Conservation (phyloP, 495 filamentous ascomycete species). For the Penicillium lagena region DNA sequence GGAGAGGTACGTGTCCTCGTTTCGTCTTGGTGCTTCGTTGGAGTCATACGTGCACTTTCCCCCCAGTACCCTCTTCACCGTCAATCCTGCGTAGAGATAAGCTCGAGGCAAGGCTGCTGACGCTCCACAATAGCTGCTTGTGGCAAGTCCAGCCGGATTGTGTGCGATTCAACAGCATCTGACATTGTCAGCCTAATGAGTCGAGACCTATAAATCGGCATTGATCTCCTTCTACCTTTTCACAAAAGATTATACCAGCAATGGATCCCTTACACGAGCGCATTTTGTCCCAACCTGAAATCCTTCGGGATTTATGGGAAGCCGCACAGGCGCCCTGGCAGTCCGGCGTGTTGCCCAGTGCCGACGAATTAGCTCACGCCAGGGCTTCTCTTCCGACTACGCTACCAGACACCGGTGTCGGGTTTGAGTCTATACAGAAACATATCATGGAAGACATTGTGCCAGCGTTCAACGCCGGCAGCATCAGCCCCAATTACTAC, state of each 20-base stretch:
- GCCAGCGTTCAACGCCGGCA: slow-evolving; percentile 58
- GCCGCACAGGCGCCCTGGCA: slow-evolving; percentile 25
- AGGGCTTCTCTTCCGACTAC: slow-evolving; percentile 28
- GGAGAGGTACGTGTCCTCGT: too few relatives aligned
- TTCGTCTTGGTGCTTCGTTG: too few relatives aligned
- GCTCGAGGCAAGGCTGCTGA: background rate
- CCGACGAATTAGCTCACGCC: slow-evolving; percentile 25
- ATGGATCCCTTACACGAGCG: too few relatives aligned
- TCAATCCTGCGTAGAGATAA: background rate
- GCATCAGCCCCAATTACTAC: slow-evolving; percentile 65
- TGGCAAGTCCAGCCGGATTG: slow-evolving; percentile 12
- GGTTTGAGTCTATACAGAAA: slow-evolving; percentile 32
- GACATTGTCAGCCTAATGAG: too few relatives aligned
- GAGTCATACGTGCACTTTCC: too few relatives aligned
- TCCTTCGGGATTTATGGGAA: slow-evolving; percentile 30
- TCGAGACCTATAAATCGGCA: slow-evolving; percentile 1
- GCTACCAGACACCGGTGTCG: slow-evolving; percentile 38
- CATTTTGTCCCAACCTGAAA: slow-evolving; percentile 5
- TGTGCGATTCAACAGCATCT: too few relatives aligned
- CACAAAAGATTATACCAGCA: too few relatives aligned
- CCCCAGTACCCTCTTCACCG: background rate
- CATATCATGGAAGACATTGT: slow-evolving; percentile 57
- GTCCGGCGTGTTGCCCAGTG: slow-evolving; percentile 28
- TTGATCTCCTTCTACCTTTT: background rate
- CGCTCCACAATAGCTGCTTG: slow-evolving; percentile 1